Evolutionary conservation across 164 flowering plant species (phyloP), one percentile per base, ranked within the genome.

Genomic region (Hamamelis virginiana): DNA sequence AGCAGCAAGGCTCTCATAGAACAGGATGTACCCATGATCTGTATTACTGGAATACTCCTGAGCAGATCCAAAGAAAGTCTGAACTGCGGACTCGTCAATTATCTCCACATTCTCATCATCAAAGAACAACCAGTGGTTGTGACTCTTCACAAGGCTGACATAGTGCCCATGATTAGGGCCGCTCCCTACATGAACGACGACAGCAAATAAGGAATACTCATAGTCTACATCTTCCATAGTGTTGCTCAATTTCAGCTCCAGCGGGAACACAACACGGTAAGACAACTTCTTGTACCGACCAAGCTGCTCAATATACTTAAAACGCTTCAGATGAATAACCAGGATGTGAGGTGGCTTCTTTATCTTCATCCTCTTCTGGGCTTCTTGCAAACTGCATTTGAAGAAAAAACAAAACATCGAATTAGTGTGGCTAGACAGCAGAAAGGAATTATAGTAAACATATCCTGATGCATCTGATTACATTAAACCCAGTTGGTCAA

Each of bases 151-250:
- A 6, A 93, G 94, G 76, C 99, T 88, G 16, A 96, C 93, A 62
- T 93, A 96, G 72, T 96, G 99, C 23, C 99, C 99, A 64, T 96
- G 99, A 81, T 96, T 96, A 16, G 99, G 99, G 23, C 99, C 98
- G 59, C 92, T 91, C 1, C 98, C 99, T 1, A 96, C 97, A 74
- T 96, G 99, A 55, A 96, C 97, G 8, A 96, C 99, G 0, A 96
- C 99, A 0, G 98, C 98, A 81, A 93, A 96, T 19, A 96, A 75
- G 9, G 99, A 91, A 75, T 96, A 96, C 76, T 93, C 98, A 0
- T 83, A 76, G 65, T 96, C 99, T 44, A 87, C 84, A 73, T 90
- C 91, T 71, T 96, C 98, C 74, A 89, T 74, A 0, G 99, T 87
- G 77, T 91, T 91, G 83, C 89, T 96, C 62, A 96, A 81, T 84